These are phyloP conservation scores for Termitomyces sp. DNA, from an alignment of 768 basidiomycete genomes.

Conservation along the genomic window DNA sequence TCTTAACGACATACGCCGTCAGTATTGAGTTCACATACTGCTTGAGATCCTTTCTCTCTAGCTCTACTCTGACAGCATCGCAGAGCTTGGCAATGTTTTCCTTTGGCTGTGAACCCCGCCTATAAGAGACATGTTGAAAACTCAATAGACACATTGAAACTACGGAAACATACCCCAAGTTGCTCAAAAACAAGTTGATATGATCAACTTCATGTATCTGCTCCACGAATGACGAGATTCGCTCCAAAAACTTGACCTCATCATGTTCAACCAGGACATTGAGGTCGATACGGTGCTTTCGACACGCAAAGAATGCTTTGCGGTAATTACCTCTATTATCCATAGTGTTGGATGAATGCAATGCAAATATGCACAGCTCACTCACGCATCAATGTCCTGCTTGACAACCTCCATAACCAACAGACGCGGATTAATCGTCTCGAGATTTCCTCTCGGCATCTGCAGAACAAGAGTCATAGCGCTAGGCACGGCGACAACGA, in stretches of 20 bases:
- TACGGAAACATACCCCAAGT: slow-evolving; percentile 55
- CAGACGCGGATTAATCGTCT: slow-evolving; percentile 91
- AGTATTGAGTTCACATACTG: slow-evolving; percentile 89
- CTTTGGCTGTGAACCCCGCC: slow-evolving; percentile 57
- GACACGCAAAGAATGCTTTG: slow-evolving; percentile 86
- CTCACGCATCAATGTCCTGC: slow-evolving; percentile 71
- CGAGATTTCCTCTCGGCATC: slow-evolving; percentile 97
- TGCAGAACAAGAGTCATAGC: slow-evolving; percentile 89
- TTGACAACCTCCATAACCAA: slow-evolving; percentile 85
- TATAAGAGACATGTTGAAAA: slow-evolving; percentile 23
- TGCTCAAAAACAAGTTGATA: slow-evolving; percentile 88
- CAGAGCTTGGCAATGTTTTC: slow-evolving; percentile 68
- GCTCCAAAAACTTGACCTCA: slow-evolving; percentile 58
- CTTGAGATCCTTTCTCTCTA: slow-evolving; percentile 69
- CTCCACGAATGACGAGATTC: slow-evolving; percentile 67
- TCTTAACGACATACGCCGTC: slow-evolving; percentile 90
- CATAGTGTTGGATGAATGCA: neutral
- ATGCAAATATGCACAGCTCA: slow-evolving; percentile 11
- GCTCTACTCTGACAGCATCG: slow-evolving; percentile 67
- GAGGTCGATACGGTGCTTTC: slow-evolving; percentile 92
- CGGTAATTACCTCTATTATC: slow-evolving; percentile 64
- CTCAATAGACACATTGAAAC: slow-evolving; percentile 18
- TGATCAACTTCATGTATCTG: slow-evolving; percentile 90
- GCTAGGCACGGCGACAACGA: slow-evolving; percentile 85
- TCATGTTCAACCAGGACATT: slow-evolving; percentile 85